Conservation (phyloP, 2,329 filamentous ascomycete species). For the Leptographium procerum region DNA sequence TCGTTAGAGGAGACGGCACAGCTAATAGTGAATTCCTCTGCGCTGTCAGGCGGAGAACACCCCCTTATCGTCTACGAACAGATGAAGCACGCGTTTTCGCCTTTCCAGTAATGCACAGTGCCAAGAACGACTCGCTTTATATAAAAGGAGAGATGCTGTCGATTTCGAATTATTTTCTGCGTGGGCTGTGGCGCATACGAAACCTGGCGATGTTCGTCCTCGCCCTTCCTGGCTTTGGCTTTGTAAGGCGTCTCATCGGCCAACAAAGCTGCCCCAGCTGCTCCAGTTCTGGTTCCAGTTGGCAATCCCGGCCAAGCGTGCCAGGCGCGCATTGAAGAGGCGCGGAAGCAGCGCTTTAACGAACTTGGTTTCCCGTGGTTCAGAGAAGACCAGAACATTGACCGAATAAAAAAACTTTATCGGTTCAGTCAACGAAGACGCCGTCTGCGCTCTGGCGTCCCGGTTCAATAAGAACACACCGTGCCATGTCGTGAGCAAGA, state of each 20-base stretch:
- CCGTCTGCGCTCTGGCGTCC: conserved; percentile 4
- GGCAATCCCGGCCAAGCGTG: background rate
- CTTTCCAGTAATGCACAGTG: background rate
- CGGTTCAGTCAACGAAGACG: conserved; percentile 2
- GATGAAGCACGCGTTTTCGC: background rate
- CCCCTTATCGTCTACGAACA: background rate
- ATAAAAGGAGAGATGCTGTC: background rate
- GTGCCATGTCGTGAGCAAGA: background rate
- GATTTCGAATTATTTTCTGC: background rate
- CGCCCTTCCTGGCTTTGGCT: background rate
- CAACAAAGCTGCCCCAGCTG: background rate
- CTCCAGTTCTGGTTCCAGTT: background rate
- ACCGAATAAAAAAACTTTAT: conserved; percentile 1
- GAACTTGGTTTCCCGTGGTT: background rate
- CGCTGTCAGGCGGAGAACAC: too few relatives aligned
- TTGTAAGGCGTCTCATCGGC: background rate
- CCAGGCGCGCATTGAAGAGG: background rate
- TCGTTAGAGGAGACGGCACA: too few relatives aligned
- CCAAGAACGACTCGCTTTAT: background rate
- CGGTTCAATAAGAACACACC: background rate
- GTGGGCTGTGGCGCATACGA: background rate
- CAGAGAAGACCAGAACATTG: conserved; percentile 1
- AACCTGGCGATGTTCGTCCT: background rate
- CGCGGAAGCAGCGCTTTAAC: background rate
- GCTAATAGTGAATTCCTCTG: too few relatives aligned